Percentiles rank a stretch among this genome's conserved stretches.
Conservation (phyloP, 345 rosid species). For the Bretschneidera sinensis region DNA sequence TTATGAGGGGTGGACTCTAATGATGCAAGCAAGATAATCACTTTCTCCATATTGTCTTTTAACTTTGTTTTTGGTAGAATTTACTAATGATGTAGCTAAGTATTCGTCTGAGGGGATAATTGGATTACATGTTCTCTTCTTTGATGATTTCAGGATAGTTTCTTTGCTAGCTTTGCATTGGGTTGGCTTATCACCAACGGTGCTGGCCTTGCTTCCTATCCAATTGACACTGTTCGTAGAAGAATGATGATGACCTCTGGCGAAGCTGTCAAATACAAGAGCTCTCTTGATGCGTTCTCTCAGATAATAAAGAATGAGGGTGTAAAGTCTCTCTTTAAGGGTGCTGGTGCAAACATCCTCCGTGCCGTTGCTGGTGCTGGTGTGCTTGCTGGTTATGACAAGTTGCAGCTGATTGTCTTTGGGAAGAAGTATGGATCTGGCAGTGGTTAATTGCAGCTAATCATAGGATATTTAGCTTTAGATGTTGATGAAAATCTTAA, state of each 20-base stretch:
- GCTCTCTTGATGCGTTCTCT: constrained; percentile 63
- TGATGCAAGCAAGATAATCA: no score
- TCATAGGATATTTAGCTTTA: constrained; percentile 20
- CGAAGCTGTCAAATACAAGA: constrained; percentile 85
- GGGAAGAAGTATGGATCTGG: constrained; percentile 91
- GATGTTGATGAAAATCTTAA: constrained; percentile 33
- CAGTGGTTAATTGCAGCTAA: constrained; percentile 32
- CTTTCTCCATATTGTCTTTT: no score
- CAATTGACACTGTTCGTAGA: constrained; percentile 87
- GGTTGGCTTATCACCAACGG: constrained; percentile 92
- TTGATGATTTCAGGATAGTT: constrained; percentile 60
- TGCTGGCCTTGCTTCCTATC: constrained; percentile 87
- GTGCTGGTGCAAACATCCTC: constrained; percentile 92
- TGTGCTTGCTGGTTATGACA: constrained; percentile 88
- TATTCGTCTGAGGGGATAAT: neutral
- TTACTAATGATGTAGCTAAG: no score
- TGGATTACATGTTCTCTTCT: neutral
- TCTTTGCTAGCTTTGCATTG: constrained; percentile 78
- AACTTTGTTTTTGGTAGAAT: no score
- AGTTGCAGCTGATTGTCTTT: constrained; percentile 70
- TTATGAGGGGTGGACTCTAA: no score
- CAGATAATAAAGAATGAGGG: constrained; percentile 85
- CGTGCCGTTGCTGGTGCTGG: constrained; percentile 94
- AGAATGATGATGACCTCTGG: constrained; percentile 99
- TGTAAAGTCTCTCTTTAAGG: constrained; percentile 75